Conservation (phyloP, 805 yeast genomes). For the Brettanomyces nanus region DNA sequence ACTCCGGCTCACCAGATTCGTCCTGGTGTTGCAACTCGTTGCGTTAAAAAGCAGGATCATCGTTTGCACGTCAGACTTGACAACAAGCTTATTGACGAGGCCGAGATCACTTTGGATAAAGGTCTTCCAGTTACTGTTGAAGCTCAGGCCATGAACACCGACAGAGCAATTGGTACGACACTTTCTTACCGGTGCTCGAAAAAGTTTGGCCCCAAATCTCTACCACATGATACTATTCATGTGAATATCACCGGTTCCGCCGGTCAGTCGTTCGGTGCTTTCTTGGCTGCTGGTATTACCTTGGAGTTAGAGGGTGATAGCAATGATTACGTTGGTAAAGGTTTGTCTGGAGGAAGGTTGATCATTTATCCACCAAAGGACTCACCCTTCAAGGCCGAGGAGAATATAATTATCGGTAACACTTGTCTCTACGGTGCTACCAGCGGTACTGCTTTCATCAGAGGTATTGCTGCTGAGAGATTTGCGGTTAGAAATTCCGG, state of each 20-base stretch:
- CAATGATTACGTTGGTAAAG: constrained; percentile 96
- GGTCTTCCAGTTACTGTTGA: constrained; percentile 95
- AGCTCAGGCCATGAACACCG: constrained; percentile 90
- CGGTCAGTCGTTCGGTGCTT: constrained; percentile 98
- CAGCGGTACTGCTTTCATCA: constrained; percentile 83
- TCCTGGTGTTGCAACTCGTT: constrained; percentile 93
- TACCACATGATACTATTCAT: constrained; percentile 94
- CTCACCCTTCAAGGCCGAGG: constrained; percentile 85
- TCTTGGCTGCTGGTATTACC: constrained; percentile 92
- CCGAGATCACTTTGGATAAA: constrained; percentile 89
- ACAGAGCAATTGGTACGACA: constrained; percentile 93
- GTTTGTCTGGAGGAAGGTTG: constrained; percentile 90
- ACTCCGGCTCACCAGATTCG: constrained; percentile 96
- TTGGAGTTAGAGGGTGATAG: constrained; percentile 95
- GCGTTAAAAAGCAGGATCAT: constrained; percentile 91
- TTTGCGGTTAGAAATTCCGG: constrained; percentile 98
- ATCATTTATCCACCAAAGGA: constrained; percentile 86
- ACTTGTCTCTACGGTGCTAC: constrained; percentile 98
- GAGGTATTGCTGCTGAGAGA: constrained; percentile 98
- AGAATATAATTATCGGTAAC: constrained; percentile 93
- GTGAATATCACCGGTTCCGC: constrained; percentile 90
- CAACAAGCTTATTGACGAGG: constrained; percentile 91
- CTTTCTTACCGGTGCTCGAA: constrained; percentile 90
- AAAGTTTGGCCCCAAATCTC: constrained; percentile 84
- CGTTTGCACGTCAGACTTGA: constrained; percentile 87